Evolutionary conservation across 257 asterid species (phyloP).

Genomic region (Jasminum sambac): DNA sequence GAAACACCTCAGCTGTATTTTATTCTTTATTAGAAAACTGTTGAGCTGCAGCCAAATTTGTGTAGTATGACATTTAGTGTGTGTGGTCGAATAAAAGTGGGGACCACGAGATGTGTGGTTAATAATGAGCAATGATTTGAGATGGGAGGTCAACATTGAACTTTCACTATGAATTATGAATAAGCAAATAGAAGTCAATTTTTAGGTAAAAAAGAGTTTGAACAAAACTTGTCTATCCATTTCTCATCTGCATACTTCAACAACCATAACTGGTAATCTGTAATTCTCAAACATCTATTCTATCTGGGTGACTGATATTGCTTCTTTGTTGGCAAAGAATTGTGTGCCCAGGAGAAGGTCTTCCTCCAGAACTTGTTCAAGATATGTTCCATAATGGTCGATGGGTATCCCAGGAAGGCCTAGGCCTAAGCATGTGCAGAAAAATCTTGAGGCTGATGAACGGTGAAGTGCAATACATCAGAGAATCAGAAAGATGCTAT

Average conservation of each 20-base stretch:
- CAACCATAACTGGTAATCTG: neutral
- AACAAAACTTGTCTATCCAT: neutral
- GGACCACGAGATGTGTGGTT: no score
- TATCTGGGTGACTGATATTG: neutral
- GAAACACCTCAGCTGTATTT: neutral
- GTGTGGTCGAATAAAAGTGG: no score
- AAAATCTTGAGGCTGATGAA: constrained; percentile 78
- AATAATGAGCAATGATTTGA: no score
- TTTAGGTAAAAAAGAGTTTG: neutral
- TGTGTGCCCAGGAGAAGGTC: constrained; percentile 86
- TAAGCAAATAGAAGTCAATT: no score
- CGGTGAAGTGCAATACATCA: constrained; percentile 83
- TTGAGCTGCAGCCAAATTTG: neutral
- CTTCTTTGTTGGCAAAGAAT: constrained; percentile 46
- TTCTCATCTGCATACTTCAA: neutral
- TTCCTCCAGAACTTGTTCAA: constrained; percentile 70
- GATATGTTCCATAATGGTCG: constrained; percentile 77
- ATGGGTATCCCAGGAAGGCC: constrained; percentile 79
- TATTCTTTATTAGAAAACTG: neutral
- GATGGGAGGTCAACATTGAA: no score
- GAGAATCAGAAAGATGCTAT: constrained; percentile 74
- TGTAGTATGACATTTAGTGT: neutral
- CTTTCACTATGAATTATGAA: no score
- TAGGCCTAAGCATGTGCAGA: constrained; percentile 70
- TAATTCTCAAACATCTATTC: neutral